Evolutionary conservation across 495 filamentous ascomycete genomes (phyloP).

Genomic region (Neurospora sp.): DNA sequence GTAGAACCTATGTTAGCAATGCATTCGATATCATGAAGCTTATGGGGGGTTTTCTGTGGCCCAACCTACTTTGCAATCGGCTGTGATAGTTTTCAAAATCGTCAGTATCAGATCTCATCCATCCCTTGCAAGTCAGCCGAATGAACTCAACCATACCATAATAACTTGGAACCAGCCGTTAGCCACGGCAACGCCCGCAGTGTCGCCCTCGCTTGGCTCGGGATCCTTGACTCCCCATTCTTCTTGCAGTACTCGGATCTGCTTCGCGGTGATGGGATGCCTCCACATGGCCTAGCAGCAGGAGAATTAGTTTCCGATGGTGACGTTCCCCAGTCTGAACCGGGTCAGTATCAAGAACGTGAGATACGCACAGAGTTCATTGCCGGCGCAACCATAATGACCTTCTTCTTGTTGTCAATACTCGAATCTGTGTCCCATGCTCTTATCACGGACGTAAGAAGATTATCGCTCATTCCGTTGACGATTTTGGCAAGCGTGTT

Average conservation of each 20-base stretch:
- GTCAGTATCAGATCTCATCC: neutral
- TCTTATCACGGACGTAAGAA: conserved; percentile 59
- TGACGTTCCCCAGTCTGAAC: neutral
- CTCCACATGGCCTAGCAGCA: conserved; percentile 59
- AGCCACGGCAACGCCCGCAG: neutral
- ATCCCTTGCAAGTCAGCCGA: neutral
- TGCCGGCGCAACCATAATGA: conserved; percentile 49
- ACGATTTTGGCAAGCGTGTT: conserved; percentile 65
- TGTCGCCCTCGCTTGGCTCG: conserved; percentile 33
- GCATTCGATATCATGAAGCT: neutral
- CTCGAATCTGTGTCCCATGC: conserved; percentile 75
- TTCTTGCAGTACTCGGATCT: conserved; percentile 57
- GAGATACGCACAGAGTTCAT: conserved; percentile 22
- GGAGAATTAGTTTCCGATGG: neutral
- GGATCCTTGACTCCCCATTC: conserved; percentile 58
- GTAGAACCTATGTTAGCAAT: neutral
- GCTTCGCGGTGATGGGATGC: conserved; percentile 68
- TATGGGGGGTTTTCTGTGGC: neutral
- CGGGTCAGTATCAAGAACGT: neutral
- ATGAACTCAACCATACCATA: conserved; percentile 21
- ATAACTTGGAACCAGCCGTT: conserved; percentile 70
- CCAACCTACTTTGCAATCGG: conserved; percentile 12
- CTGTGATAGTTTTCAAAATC: neutral
- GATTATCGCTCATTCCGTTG: conserved; percentile 23
- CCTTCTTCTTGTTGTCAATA: conserved; percentile 44